These are phyloP conservation scores for Jackrogersella minutella DNA, from an alignment of 495 filamentous ascomycete genomes.

Conservation along the genomic window DNA sequence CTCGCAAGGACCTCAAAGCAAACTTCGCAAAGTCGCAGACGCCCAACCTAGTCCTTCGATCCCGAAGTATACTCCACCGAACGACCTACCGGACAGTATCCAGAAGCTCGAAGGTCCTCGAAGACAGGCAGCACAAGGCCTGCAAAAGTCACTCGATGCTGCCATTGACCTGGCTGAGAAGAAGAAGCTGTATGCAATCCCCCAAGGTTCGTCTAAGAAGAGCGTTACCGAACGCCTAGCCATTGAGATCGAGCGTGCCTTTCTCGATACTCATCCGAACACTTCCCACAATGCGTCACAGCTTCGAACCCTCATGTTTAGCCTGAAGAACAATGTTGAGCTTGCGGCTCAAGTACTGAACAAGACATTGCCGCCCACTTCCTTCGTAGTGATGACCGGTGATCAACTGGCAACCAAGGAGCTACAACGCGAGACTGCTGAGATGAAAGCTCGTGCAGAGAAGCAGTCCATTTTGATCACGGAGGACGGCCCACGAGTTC, in stretches of 20 bases:
- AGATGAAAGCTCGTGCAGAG: constrained; percentile 73
- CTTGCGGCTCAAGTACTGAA: constrained; percentile 78
- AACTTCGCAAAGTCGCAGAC: constrained; percentile 63
- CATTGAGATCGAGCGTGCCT: constrained; percentile 75
- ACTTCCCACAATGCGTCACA: constrained; percentile 54
- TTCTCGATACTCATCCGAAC: constrained; percentile 55
- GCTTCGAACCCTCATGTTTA: constrained; percentile 69
- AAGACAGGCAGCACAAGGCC: constrained; percentile 50
- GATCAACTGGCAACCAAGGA: constrained; percentile 94
- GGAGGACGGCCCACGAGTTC: constrained; percentile 82
- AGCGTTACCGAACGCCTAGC: constrained; percentile 55
- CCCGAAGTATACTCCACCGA: constrained; percentile 48
- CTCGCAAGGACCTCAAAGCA: constrained; percentile 51
- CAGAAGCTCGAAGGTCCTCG: constrained; percentile 53
- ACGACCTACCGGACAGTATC: constrained; percentile 50
- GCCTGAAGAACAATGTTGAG: constrained; percentile 84
- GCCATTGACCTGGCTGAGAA: constrained; percentile 55
- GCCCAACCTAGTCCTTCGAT: constrained; percentile 45
- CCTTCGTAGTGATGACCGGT: constrained; percentile 81
- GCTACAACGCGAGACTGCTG: constrained; percentile 78
- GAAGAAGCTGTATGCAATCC: constrained; percentile 47
- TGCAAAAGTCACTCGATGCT: constrained; percentile 54
- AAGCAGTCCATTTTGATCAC: constrained; percentile 86
- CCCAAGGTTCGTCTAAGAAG: constrained; percentile 49
- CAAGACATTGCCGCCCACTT: constrained; percentile 71